Percentiles rank a stretch among this genome's conserved stretches.
phyloP scores from a whole-genome alignment of 179 eudicot genomes.

The Heliamphora pulchella region DNA sequence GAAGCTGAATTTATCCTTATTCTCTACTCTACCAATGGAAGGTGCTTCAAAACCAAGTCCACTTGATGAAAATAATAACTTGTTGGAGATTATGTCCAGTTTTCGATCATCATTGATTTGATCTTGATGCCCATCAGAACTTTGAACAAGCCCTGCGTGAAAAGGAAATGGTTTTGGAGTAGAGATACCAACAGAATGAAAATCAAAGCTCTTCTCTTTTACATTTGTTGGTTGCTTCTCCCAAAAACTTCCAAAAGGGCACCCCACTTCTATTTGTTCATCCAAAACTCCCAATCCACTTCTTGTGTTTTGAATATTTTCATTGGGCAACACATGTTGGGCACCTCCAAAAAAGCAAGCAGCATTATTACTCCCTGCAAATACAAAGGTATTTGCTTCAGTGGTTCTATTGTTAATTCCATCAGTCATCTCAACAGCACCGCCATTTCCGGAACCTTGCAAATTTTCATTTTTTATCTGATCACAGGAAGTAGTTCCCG shows the following conservation, averaged over 20 bases:
- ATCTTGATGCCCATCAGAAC: slow-evolving; percentile 13
- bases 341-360: slow-evolving; percentile 11
- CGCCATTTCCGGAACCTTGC: slow-evolving; percentile 6
- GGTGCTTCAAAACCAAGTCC: slow-evolving; percentile 30
- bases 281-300: slow-evolving; percentile 8
- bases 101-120: slow-evolving; percentile 26
- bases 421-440: slow-evolving; percentile 16
- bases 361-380: slow-evolving; percentile 20
- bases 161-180: slow-evolving; percentile 24
- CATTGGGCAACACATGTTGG: background rate
- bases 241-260: slow-evolving; percentile 7
- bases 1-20: slow-evolving; percentile 24
- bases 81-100: slow-evolving; percentile 16
- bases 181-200: slow-evolving; percentile 21
- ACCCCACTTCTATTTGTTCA: slow-evolving; percentile 1
- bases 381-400: slow-evolving; percentile 31
- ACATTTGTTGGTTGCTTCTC: slow-evolving; percentile 15
- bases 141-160: slow-evolving; percentile 13
- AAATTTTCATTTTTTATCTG: slow-evolving; percentile 13
- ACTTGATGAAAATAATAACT: slow-evolving; percentile 24
- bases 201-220: slow-evolving; percentile 15
- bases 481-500: slow-evolving; percentile 17
- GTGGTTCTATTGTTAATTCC: slow-evolving; percentile 11
- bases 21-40: slow-evolving; percentile 27
- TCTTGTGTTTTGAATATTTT: slow-evolving; percentile 3